Evolutionary conservation across 306 rosid genomes (phyloP).

Genomic region (Lathyrus aphaca): DNA sequence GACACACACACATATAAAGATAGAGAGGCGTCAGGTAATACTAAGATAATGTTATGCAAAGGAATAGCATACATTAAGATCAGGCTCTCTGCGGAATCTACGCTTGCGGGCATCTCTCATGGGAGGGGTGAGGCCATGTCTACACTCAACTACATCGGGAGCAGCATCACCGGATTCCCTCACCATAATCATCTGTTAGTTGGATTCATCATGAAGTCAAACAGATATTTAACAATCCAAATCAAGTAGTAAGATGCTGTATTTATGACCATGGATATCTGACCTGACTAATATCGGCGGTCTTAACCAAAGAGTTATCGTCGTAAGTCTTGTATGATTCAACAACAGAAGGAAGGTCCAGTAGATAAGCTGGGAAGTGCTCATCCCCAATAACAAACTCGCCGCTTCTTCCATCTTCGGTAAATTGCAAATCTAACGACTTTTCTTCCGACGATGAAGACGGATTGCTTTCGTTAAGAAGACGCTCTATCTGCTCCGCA

Average conservation of each 20-base stretch:
- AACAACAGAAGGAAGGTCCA: slow-evolving; percentile 79
- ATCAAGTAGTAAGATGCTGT: neutral
- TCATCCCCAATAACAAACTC: slow-evolving; percentile 53
- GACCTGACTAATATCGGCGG: slow-evolving; percentile 58
- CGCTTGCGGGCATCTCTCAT: slow-evolving; percentile 96
- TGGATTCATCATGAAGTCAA: slow-evolving; percentile 1
- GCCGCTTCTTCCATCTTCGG: slow-evolving; percentile 47
- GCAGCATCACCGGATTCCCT: slow-evolving; percentile 49
- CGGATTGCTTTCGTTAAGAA: slow-evolving; percentile 40
- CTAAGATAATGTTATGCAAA: neutral
- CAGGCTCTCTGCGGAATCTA: slow-evolving; percentile 93
- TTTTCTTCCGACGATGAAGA: slow-evolving; percentile 48
- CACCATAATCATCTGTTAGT: slow-evolving; percentile 47
- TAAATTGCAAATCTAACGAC: slow-evolving; percentile 45
- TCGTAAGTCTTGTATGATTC: slow-evolving; percentile 88
- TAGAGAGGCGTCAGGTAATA: too few species aligned
- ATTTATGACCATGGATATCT: slow-evolving; percentile 12
- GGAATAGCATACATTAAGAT: slow-evolving; percentile 66
- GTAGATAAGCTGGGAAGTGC: slow-evolving; percentile 74
- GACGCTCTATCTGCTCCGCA: slow-evolving; percentile 47
- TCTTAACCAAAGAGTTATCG: slow-evolving; percentile 75
- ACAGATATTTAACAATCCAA: neutral
- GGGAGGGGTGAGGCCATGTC: slow-evolving; percentile 96
- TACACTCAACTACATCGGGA: slow-evolving; percentile 68
- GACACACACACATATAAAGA: neutral